phyloP scores from a whole-genome alignment of 2,329 filamentous ascomycete species.

The Aspergillus sp. region DNA sequence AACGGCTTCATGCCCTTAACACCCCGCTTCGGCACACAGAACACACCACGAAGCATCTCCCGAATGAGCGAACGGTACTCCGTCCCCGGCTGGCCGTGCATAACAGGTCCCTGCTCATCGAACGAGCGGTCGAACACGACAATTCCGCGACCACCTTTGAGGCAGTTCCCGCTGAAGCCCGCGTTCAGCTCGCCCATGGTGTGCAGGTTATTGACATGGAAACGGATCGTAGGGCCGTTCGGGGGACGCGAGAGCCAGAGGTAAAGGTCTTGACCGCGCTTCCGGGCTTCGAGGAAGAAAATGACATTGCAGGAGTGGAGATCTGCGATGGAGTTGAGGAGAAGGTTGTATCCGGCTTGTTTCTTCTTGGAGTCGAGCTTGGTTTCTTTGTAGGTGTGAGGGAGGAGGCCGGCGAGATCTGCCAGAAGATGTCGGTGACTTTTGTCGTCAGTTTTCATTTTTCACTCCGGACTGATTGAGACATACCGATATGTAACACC shows the following conservation, averaged over 20 bases:
- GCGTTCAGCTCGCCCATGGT: slow-evolving; percentile 89
- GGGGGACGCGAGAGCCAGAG: slow-evolving; percentile 88
- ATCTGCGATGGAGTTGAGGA: slow-evolving; percentile 67
- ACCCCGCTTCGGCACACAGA: slow-evolving; percentile 77
- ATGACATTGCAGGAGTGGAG: slow-evolving; percentile 93
- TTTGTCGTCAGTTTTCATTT: slow-evolving; percentile 2
- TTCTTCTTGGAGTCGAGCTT: slow-evolving; percentile 94
- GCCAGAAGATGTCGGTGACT: slow-evolving; percentile 91
- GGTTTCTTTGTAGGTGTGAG: slow-evolving; percentile 86
- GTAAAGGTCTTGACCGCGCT: slow-evolving; percentile 82
- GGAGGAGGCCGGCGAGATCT: slow-evolving; percentile 80
- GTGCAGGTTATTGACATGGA: slow-evolving; percentile 58
- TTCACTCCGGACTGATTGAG: too few relatives aligned
- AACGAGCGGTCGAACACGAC: slow-evolving; percentile 89
- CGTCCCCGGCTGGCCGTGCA: slow-evolving; percentile 49
- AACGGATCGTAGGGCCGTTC: slow-evolving; percentile 66
- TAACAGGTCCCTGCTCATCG: slow-evolving; percentile 66
- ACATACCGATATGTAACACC: slow-evolving; percentile 79
- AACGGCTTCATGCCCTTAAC: slow-evolving; percentile 92
- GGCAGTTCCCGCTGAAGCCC: slow-evolving; percentile 83
- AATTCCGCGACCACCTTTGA: slow-evolving; percentile 85
- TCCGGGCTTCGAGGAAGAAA: slow-evolving; percentile 91
- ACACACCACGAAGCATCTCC: slow-evolving; percentile 82
- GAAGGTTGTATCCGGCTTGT: slow-evolving; percentile 54
- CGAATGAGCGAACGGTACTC: slow-evolving; percentile 54